Percentiles rank a stretch among this genome's conserved stretches.
Evolutionary conservation across 2,329 filamentous ascomycete species (phyloP).

Genomic region (Pleoardoris graminearum): DNA sequence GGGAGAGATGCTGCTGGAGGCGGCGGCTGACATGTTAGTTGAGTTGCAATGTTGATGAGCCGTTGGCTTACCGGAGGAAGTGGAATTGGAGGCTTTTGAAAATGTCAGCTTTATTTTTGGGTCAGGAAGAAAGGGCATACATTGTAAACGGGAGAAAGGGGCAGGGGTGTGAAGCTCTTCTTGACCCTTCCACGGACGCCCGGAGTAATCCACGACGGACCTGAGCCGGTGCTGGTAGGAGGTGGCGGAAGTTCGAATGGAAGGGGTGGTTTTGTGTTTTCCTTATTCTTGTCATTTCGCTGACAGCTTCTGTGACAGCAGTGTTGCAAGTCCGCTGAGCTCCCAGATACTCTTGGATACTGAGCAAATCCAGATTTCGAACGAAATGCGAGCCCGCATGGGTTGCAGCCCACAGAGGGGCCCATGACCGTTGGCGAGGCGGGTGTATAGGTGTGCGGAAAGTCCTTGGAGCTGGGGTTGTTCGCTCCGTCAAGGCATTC

Average conservation of each 20-base stretch:
- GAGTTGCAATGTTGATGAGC: not conserved
- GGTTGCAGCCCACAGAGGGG: not conserved
- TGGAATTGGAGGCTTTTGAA: not conserved
- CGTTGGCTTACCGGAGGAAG: slow-evolving; percentile 7
- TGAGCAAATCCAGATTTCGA: not conserved
- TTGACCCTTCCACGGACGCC: not conserved
- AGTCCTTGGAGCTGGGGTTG: not conserved
- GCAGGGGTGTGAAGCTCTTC: not conserved
- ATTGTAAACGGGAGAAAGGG: not conserved
- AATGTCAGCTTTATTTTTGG: not conserved
- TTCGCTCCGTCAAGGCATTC: not conserved
- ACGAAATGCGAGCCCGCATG: not conserved
- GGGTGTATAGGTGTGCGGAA: not conserved
- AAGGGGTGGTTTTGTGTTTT: not conserved
- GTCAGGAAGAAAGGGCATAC: not conserved
- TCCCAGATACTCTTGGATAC: not conserved
- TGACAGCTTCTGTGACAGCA: slow-evolving; percentile 6
- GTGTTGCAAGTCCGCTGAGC: not conserved
- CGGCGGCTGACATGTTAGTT: slow-evolving; percentile 15
- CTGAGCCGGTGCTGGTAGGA: not conserved
- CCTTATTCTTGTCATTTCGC: not conserved
- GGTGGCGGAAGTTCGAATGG: not conserved
- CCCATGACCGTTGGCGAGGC: not conserved
- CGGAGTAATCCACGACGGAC: not conserved
- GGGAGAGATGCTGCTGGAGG: slow-evolving; percentile 8